phyloP scores from a whole-genome alignment of 1,139 yeast species.

The Hemisphaericaspora xylanilytica region DNA sequence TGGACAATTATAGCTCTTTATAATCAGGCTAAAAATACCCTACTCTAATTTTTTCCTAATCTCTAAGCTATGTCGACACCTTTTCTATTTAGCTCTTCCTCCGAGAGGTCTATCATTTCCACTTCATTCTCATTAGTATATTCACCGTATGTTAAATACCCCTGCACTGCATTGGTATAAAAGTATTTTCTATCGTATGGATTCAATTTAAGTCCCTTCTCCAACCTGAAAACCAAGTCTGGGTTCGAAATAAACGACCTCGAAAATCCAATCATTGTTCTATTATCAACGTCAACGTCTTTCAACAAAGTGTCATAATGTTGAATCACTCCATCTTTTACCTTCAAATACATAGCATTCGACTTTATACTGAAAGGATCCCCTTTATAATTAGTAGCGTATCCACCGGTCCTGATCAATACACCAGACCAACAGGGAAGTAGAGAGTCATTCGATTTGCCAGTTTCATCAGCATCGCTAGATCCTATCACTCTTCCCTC shows the following conservation, averaged over 20 bases:
- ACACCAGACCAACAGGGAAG: slow-evolving; percentile 14
- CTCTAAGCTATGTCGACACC: slow-evolving; percentile 6
- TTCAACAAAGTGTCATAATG: slow-evolving; percentile 13
- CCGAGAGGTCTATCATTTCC: slow-evolving; percentile 5
- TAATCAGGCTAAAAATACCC: too few species aligned
- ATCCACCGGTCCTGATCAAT: slow-evolving; percentile 17
- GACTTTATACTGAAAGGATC: slow-evolving; percentile 17
- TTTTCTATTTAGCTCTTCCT: slow-evolving; percentile 8
- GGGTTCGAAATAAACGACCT: slow-evolving; percentile 50
- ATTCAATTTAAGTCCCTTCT: slow-evolving; percentile 15
- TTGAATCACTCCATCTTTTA: slow-evolving; percentile 14
- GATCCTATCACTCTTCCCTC: slow-evolving; percentile 22
- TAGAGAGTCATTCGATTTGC: slow-evolving; percentile 18
- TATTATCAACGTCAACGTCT: slow-evolving; percentile 22
- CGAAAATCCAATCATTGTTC: slow-evolving; percentile 45
- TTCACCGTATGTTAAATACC: slow-evolving; percentile 20
- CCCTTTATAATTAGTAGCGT: slow-evolving; percentile 17
- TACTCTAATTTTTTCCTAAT: neutral
- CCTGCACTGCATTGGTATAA: slow-evolving; percentile 20
- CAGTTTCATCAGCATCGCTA: slow-evolving; percentile 18
- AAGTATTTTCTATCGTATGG: slow-evolving; percentile 23
- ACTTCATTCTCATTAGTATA: slow-evolving; percentile 12
- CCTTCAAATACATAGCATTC: slow-evolving; percentile 11
- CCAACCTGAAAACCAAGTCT: slow-evolving; percentile 40
- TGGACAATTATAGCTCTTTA: too few species aligned